phyloP scores from a whole-genome alignment of 148 eudicot genomes.

The Chenopodium formosanum region DNA sequence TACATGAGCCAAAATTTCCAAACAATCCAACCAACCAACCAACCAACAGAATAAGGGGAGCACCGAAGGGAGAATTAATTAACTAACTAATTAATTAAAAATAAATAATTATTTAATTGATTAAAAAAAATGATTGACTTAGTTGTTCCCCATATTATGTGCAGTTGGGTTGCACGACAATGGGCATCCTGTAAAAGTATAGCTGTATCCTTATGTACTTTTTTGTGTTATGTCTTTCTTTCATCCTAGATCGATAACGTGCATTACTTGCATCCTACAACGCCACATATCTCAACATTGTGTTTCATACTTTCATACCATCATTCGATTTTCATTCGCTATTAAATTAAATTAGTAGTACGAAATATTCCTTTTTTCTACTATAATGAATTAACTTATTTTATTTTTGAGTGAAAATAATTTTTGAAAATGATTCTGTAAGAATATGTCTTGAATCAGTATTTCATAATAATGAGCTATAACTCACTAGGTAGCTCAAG shows the following conservation, averaged over 20 bases:
- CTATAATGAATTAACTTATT: too few relatives aligned
- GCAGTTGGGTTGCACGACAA: slow-evolving; percentile 30
- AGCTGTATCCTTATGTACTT: slow-evolving; percentile 19
- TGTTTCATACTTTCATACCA: too few relatives aligned
- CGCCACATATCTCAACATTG: neutral
- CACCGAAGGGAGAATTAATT: neutral
- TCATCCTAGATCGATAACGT: slow-evolving; percentile 6
- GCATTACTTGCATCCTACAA: slow-evolving; percentile 16
- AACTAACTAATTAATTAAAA: too few relatives aligned
- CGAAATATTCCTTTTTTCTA: too few relatives aligned
- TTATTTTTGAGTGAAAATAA: too few relatives aligned
- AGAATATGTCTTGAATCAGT: too few relatives aligned
- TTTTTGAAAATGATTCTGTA: too few relatives aligned
- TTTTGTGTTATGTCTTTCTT: slow-evolving; percentile 4
- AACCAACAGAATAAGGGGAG: neutral
- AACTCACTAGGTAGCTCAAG: too few relatives aligned
- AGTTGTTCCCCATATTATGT: slow-evolving; percentile 11
- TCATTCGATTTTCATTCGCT: neutral
- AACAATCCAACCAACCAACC: slow-evolving; percentile 4
- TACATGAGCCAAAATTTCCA: neutral
- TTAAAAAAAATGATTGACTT: neutral
- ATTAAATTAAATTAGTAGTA: neutral
- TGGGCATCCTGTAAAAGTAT: neutral
- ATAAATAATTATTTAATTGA: too few relatives aligned
- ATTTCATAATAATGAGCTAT: too few relatives aligned